These are phyloP conservation scores for Rhodomyrtus psidioides DNA, from an alignment of 441 rosid genomes.

Conservation along the genomic window DNA sequence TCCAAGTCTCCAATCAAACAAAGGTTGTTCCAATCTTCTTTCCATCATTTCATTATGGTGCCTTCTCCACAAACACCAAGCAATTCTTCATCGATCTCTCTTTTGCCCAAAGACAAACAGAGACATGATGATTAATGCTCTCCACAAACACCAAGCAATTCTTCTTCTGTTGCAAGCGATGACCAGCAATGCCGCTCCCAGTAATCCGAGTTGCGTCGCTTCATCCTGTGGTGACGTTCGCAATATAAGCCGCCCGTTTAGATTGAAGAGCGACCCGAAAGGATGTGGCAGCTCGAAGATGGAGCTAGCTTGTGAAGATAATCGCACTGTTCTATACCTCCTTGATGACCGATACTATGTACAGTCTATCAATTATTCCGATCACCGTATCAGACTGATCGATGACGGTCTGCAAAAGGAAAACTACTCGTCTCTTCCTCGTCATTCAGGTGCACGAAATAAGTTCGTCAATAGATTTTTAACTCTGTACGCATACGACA, in stretches of 20 bases:
- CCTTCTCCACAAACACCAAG: not conserved
- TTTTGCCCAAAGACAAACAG: not conserved
- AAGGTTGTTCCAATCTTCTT: not conserved
- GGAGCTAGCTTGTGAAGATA: not conserved
- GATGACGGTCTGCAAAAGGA: not conserved
- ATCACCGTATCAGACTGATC: not conserved
- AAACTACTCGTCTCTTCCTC: not conserved
- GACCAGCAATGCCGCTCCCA: accelerated
- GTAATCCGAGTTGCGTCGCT: accelerated
- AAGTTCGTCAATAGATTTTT: no score
- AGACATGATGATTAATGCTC: not conserved
- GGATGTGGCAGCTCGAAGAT: not conserved
- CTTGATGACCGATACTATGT: not conserved
- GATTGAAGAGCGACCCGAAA: accelerated
- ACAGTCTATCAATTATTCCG: not conserved
- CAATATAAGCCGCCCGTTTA: not conserved
- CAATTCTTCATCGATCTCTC: not conserved
- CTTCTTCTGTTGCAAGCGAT: not conserved
- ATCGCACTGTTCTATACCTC: not conserved
- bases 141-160: no score
- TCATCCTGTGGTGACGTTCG: not conserved
- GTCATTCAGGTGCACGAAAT: no score
- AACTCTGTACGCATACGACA: no score
- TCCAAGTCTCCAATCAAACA: not conserved
- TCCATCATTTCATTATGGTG: not conserved